Percentiles rank a stretch among this genome's conserved stretches.
These are phyloP conservation scores for Fusarium coicis DNA, from an alignment of 2,329 filamentous ascomycete genomes.

Conservation along the genomic window DNA sequence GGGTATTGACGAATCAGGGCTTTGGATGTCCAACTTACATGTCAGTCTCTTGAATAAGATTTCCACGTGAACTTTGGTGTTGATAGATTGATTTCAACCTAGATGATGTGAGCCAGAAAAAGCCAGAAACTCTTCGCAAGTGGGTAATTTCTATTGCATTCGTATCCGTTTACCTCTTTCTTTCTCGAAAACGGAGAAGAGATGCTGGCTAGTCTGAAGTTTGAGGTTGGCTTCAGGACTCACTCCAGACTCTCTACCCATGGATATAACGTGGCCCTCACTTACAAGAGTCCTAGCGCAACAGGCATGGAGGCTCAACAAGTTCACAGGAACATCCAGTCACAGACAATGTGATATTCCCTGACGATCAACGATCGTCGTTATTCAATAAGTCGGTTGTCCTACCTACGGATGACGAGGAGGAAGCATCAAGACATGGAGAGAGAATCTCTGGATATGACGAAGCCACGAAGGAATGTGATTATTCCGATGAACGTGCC, in stretches of 20 bases:
- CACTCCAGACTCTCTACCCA: background rate
- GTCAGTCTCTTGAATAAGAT: conserved; percentile 27
- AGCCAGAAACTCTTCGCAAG: background rate
- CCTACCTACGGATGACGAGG: conserved; percentile 20
- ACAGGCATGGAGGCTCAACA: conserved; percentile 4
- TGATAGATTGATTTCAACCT: background rate
- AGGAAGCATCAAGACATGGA: conserved; percentile 6
- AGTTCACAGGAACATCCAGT: conserved; percentile 10
- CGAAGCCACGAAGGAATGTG: conserved; percentile 40
- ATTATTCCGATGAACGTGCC: conserved; percentile 34
- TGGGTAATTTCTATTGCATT: background rate
- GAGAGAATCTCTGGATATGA: conserved; percentile 15
- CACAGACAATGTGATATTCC: conserved; percentile 28
- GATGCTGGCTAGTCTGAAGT: conserved; percentile 11
- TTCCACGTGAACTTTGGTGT: conserved; percentile 7
- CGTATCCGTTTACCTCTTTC: background rate
- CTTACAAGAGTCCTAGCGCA: conserved; percentile 9
- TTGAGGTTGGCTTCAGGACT: conserved; percentile 22
- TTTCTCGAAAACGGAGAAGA: conserved; percentile 18
- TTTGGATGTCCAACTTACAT: conserved; percentile 26
- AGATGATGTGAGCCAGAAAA: background rate
- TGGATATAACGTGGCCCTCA: conserved; percentile 9
- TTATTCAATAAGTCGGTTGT: conserved; percentile 21
- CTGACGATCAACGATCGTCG: conserved; percentile 29
- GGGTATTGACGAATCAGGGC: conserved; percentile 31